These are phyloP conservation scores for Xylariomycetidae sp. DNA, from an alignment of 2,329 filamentous ascomycete species.

Conservation along the genomic window DNA sequence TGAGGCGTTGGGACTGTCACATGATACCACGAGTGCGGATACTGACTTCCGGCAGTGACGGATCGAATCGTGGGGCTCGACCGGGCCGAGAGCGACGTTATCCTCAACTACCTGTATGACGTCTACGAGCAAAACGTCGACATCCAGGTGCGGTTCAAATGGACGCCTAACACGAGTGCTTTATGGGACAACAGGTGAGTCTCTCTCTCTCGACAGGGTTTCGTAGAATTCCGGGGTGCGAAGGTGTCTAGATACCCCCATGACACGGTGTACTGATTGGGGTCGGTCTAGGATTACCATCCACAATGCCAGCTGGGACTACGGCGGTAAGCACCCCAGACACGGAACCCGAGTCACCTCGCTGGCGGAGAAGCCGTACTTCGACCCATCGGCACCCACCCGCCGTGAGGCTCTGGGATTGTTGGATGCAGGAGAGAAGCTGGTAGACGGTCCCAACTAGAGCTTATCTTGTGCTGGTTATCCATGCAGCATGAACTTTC, in stretches of 20 bases:
- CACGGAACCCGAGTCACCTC: slow-evolving; percentile 67
- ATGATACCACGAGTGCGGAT: too few species aligned
- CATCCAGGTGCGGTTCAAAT: slow-evolving; percentile 68
- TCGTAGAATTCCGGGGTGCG: too few species aligned
- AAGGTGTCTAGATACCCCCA: too few species aligned
- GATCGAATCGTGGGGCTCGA: slow-evolving; percentile 65
- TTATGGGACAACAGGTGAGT: slow-evolving; percentile 65
- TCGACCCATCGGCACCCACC: slow-evolving; percentile 59
- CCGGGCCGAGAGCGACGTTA: slow-evolving; percentile 62
- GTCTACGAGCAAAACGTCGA: slow-evolving; percentile 67
- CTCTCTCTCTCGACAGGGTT: too few species aligned
- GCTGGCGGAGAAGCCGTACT: slow-evolving; percentile 67
- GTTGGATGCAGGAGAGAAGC: not conserved
- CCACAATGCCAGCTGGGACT: slow-evolving; percentile 72
- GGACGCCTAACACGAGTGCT: slow-evolving; percentile 62
- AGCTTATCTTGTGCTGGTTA: too few species aligned
- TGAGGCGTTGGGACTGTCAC: too few species aligned
- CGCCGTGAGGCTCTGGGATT: slow-evolving; percentile 32
- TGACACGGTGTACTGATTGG: too few species aligned
- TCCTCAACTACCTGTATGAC: slow-evolving; percentile 62
- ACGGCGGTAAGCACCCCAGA: slow-evolving; percentile 60
- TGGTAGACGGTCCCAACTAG: not conserved
- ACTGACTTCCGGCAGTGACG: too few species aligned
- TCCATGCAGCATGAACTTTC: too few species aligned
- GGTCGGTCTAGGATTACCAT: slow-evolving; percentile 59